Conservation (phyloP, 1,139 yeast genomes). For the Yamadazyma dendronema region DNA sequence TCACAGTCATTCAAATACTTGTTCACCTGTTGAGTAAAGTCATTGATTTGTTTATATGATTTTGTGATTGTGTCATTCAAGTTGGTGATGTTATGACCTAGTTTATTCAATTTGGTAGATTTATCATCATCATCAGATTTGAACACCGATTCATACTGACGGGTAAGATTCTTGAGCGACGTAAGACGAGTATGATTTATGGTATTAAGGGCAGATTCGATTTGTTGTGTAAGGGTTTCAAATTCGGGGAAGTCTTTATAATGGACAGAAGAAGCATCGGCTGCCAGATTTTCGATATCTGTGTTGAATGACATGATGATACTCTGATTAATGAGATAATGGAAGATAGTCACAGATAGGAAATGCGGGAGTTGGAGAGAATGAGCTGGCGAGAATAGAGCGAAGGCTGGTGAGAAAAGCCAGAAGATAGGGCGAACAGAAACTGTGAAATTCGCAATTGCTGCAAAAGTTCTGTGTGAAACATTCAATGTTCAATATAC, state of each 20-base stretch:
- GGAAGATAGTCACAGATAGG: too few relatives aligned
- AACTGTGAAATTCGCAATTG: not conserved
- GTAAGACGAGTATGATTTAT: constrained; percentile 31
- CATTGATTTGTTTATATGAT: constrained; percentile 32
- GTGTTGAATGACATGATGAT: constrained; percentile 35
- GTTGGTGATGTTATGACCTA: constrained; percentile 21
- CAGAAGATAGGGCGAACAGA: not conserved
- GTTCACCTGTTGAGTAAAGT: constrained; percentile 29
- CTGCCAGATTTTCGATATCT: constrained; percentile 29
- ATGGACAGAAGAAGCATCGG: constrained; percentile 15
- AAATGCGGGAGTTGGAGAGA: not conserved
- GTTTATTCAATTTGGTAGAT: constrained; percentile 14
- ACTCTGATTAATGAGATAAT: not conserved
- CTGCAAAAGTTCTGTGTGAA: too few relatives aligned
- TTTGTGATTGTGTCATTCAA: constrained; percentile 28
- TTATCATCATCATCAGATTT: constrained; percentile 12
- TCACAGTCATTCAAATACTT: constrained; percentile 29
- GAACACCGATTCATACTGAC: constrained; percentile 19
- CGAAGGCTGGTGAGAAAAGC: not conserved
- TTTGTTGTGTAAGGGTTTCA: constrained; percentile 29
- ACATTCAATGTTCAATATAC: too few relatives aligned
- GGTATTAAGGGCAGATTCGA: constrained; percentile 32
- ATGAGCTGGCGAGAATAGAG: not conserved
- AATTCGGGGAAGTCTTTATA: constrained; percentile 47
- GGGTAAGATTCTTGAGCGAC: constrained; percentile 22